Evolutionary conservation across 768 basidiomycete genomes (phyloP).

Genomic region (Phlebiopsis gigantea): DNA sequence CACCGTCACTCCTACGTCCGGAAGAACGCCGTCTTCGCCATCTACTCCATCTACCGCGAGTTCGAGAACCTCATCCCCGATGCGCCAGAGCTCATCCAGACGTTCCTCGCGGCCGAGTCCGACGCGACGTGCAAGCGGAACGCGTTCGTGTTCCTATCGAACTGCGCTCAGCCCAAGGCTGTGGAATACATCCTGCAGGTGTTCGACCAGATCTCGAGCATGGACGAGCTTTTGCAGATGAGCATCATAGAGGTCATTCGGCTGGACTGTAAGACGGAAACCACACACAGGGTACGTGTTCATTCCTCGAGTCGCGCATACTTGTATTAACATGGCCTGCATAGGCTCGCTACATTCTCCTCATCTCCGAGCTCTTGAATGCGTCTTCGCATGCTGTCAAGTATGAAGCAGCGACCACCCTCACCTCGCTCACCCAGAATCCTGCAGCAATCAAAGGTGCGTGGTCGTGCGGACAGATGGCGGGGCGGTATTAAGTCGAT

Average conservation of each 20-base stretch:
- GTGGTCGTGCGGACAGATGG: conserved; percentile 5
- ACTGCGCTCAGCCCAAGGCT: conserved; percentile 83
- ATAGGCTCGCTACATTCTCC: conserved; percentile 89
- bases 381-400: conserved; percentile 90
- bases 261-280: conserved; percentile 82
- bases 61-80: conserved; percentile 95
- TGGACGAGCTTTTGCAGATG: conserved; percentile 96
- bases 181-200: conserved; percentile 87
- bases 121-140: conserved; percentile 97
- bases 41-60: conserved; percentile 91
- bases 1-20: conserved; percentile 97
- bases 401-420: conserved; percentile 93
- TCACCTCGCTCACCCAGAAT: conserved; percentile 92
- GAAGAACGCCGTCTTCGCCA: conserved; percentile 96
- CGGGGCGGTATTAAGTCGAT: neutral
- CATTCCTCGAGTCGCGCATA: neutral
- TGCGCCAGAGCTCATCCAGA: conserved; percentile 91
- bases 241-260: conserved; percentile 91
- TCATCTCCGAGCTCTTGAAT: conserved; percentile 88
- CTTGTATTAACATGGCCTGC: neutral
- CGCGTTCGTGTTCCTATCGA: conserved; percentile 90
- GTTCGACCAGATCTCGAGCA: conserved; percentile 72
- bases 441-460: conserved; percentile 92
- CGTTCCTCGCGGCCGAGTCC: conserved; percentile 92
- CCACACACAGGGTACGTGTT: conserved; percentile 67